These are phyloP conservation scores for Wallacemonas rigidus DNA, from an alignment of 208 protist genomes.

Conservation along the genomic window DNA sequence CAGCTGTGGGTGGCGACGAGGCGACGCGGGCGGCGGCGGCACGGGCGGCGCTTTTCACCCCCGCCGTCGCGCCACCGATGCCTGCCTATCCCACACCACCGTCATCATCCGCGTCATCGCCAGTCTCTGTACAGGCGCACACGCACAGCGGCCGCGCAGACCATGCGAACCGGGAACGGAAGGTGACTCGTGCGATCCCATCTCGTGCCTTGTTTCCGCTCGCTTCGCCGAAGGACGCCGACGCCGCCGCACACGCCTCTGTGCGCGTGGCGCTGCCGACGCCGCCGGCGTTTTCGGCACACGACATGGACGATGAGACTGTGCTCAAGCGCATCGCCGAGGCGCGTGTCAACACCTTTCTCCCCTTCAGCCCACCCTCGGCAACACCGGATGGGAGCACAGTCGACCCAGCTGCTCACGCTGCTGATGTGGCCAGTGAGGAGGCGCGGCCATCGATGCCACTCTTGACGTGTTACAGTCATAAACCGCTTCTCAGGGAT, in stretches of 20 bases:
- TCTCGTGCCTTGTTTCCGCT: slow-evolving; percentile 20
- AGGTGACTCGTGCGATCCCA: slow-evolving; percentile 2
- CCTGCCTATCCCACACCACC: slow-evolving; percentile 13
- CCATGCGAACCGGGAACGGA: neutral
- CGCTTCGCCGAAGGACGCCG: neutral
- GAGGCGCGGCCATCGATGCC: slow-evolving; percentile 7
- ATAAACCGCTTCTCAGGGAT: slow-evolving; percentile 39
- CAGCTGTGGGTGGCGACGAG: slow-evolving; percentile 16
- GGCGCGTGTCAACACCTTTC: slow-evolving; percentile 42
- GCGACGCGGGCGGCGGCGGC: slow-evolving; percentile 40
- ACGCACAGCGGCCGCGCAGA: too few relatives aligned
- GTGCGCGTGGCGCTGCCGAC: slow-evolving; percentile 1
- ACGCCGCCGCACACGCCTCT: neutral
- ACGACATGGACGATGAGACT: slow-evolving; percentile 42
- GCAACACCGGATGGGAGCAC: neutral
- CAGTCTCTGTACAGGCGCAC: too few relatives aligned
- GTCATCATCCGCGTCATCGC: neutral
- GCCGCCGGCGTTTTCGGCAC: slow-evolving; percentile 26
- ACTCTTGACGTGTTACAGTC: slow-evolving; percentile 20
- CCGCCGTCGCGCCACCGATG: slow-evolving; percentile 37
- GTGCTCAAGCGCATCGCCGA: slow-evolving; percentile 37
- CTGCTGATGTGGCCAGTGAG: neutral
- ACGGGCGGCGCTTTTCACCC: slow-evolving; percentile 51
- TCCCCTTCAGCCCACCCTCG: slow-evolving; percentile 22
- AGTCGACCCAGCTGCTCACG: neutral